Base-by-base conservation (phyloP, 305 asterid species). In the Fraxinus paxiana region DNA sequence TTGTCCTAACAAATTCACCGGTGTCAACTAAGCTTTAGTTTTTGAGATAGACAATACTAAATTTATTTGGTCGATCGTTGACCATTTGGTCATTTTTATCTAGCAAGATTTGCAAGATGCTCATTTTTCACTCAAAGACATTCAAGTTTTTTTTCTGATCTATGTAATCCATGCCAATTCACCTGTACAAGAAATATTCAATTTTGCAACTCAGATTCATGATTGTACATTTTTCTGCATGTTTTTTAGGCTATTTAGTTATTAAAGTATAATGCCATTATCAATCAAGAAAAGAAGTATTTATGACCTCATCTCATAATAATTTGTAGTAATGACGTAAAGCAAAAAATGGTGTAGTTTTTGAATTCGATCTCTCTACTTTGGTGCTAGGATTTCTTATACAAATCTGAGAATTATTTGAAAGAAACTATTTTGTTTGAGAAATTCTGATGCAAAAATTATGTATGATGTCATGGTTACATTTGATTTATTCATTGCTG, bases 371-470 rank as follows among this genome's bases (percentile, higher is more conserved):
- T n/a, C 51, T 70, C 80, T 75, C 76, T 59, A 61, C 61, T 79
- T 54, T 73, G 56, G 17, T 75, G 77, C 28, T 76, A 37, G 74
- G 41, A 28, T 48, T 6, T 72, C 76, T 82, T 43, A 31, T 26
- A 17, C 28, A 13, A 35, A 26, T 22, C 56, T 77, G 77, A 20
- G 38, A 48, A n/a, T 46, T 67, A 43, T 1, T 76, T 17, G 78
- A 38, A 56, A 34, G 34, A 76, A 24, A n/a, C 28, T 80, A 61
- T 24, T 46, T 46, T 18, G 22, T 80, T 43, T 15, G 65, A 20
- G 54, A 41, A 46, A 77, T 76, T 77, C 35, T 76, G 82, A 51
- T 46, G 74, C 38, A 78, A 78, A 38, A 38, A 73, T 30, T 43
- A 9, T 18, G 74, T 67, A 37, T 71, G 13, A 26, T 65, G 65